Base-by-base conservation (phyloP, 495 filamentous ascomycete genomes). In the Penicillium salamii region DNA sequence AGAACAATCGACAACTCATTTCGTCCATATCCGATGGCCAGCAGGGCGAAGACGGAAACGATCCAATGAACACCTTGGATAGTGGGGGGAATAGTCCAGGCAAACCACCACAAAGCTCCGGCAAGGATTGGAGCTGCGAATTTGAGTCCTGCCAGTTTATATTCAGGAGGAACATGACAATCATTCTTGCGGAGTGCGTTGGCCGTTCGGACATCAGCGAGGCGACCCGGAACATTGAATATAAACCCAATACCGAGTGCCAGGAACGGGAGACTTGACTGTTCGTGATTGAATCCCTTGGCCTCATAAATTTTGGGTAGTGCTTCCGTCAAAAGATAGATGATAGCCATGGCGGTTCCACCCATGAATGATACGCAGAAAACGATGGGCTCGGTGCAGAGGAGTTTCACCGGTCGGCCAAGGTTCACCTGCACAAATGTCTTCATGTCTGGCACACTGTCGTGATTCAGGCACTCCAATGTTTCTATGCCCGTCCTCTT, bases 241-340 rank as follows among this genome's bases (percentile, higher is more conserved):
- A 26, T 26, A 14, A 74, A 72, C 2, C 74, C 76, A 9, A 53
- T 24, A 5, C 9, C 11, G 11, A 78, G 57, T 51, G 72, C 67
- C 7, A 80, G 42, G 50, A 75, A 74, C 1, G 68, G 56, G 1
- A 78, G 57, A 1, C 63, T 73, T 1, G 72, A 47, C 13, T 56
- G 46, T 23, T 54, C 42, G 0, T 24, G 5, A 7, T 42, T 48
- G 47, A 75, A 66, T 1, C 67, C 69, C 41, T 70, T 66, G 2
- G 54, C 34, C 6, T 57, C 29, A 52, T 74, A 80, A 7, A 78
- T 59, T 1, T 17, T 52, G 0, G 61, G 55, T 0, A 77, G 40
- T 2, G 69, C 65, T 53, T 77, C 74, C 1, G 75, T 73, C 50
- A 77, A 75, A 20, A 76, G 66, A 37, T 76, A 78, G 12, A 76